Evolutionary conservation across 306 rosid species (phyloP), one percentile per base, ranked within the genome.

Genomic region (Canavalia ensiformis): DNA sequence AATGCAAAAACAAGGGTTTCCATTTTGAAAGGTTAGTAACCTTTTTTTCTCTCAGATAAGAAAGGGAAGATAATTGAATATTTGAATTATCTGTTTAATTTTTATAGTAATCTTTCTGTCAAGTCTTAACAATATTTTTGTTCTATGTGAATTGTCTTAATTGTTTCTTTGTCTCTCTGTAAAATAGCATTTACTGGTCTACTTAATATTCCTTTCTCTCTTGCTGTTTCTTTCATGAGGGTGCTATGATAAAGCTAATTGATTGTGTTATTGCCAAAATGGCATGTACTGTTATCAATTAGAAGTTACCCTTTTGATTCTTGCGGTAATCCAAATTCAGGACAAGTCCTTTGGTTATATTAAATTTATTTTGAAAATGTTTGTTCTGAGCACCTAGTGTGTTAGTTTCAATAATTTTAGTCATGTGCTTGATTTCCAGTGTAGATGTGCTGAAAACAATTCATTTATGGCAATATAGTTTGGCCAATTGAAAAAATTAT

Each of bases 1-100:
- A 96, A 93, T 88, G 97, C 97, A 54, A 96, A 96, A 90, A 93
- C 98, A 68, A 87, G 99, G 86, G 98, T 96, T 88, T 75, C 98
- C 81, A 93, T 96, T 81, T 76, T 93, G 74, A 96, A 93, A 90
- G 98, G 99, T 90, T 64, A 62, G 94, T 85, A 30, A n/a, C 47
- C 10, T 10, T 68, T 60, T 52, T 50, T 71, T 83, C 64, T 42
- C 52, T 44, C 45, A n/a, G 50, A 45, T 45, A 1, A 45, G 50
- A 5, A 45, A 45, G 7, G 50, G 50, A 45, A 45, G 50, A 45
- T 45, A 6, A 8, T 45, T 45, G 2, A 45, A 45, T 6, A 6
- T 4, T 18, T 18, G 25, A 68, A 41, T 59, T 37, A 67, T 37
- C 46, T 54, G 80, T 28, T 37, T 44, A 44, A 68, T 39, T 75